Conservation (phyloP, 1,284 basidiomycete species). For the Golubevia sp. region DNA sequence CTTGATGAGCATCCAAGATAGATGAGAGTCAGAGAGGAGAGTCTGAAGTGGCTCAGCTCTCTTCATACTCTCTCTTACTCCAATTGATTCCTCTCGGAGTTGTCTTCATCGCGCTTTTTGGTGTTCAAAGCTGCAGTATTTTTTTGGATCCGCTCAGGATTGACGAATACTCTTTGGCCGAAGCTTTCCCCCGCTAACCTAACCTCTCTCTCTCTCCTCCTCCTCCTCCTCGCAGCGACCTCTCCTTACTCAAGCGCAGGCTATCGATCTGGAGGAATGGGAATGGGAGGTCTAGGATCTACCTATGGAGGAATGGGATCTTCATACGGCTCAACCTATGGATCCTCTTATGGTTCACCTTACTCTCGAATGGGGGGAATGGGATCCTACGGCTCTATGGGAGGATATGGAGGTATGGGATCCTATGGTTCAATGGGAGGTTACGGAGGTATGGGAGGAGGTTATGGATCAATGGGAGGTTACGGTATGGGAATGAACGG, state of each 20-base stretch:
- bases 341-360: conserved; percentile 41
- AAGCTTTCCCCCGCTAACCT: neutral
- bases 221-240: conserved; percentile 28
- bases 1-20: too few relatives aligned
- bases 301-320: conserved; percentile 49
- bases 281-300: conserved; percentile 28
- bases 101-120: too few relatives aligned
- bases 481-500: conserved; percentile 34
- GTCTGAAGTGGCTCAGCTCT: too few relatives aligned
- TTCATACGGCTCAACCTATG: conserved; percentile 24
- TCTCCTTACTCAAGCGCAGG: conserved; percentile 17
- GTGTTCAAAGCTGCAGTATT: too few relatives aligned
- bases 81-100: too few relatives aligned
- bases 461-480: conserved; percentile 24
- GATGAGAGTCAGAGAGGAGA: too few relatives aligned
- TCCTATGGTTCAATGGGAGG: conserved; percentile 20
- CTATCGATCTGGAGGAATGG: neutral
- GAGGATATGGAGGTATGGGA: conserved; percentile 16
- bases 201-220: conserved; percentile 4
- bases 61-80: too few relatives aligned
- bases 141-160: too few relatives aligned
- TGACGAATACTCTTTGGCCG: neutral
- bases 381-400: conserved; percentile 20
- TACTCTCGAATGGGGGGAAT: conserved; percentile 52
- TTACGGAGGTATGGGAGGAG: conserved; percentile 21